Conservation (phyloP, 1,139 yeast genomes). For the Hyphopichia fennica region DNA sequence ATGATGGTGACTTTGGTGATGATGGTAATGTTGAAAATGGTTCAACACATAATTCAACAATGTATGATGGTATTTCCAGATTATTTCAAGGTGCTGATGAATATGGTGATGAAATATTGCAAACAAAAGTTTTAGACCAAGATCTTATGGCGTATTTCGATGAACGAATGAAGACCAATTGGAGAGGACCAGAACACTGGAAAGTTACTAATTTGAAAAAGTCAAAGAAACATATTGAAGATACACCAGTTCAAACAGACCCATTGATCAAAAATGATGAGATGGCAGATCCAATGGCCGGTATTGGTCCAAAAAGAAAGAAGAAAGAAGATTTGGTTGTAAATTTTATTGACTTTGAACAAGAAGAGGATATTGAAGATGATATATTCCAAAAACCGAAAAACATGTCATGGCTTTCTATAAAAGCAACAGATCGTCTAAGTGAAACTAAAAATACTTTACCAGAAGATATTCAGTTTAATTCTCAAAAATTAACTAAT, state of each 20-base stretch:
- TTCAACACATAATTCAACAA: constrained; percentile 7
- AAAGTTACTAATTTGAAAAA: constrained; percentile 62
- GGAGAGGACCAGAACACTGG: constrained; percentile 98
- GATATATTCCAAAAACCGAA: constrained; percentile 51
- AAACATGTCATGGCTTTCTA: constrained; percentile 29
- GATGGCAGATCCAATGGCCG: constrained; percentile 7
- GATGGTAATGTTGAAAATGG: constrained; percentile 13
- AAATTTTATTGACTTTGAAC: constrained; percentile 50
- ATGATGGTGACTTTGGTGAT: constrained; percentile 36
- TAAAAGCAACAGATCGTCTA: constrained; percentile 24
- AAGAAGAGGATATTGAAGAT: constrained; percentile 39
- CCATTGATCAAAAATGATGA: constrained; percentile 12
- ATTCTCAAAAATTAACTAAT: constrained; percentile 65
- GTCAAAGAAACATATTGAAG: constrained; percentile 12
- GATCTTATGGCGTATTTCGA: constrained; percentile 83
- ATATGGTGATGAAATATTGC: constrained; percentile 1
- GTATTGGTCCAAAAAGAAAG: constrained; percentile 16
- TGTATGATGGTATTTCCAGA: constrained; percentile 6
- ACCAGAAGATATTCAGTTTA: constrained; percentile 75
- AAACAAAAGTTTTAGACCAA: constrained; percentile 50
- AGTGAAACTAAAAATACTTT: constrained; percentile 43
- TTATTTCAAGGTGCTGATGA: constrained; percentile 13
- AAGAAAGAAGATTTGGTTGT: constrained; percentile 39
- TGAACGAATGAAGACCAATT: constrained; percentile 62
- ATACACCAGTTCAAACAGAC: constrained; percentile 2